phyloP scores from a whole-genome alignment of 768 basidiomycete species.

The Russula earlei region DNA sequence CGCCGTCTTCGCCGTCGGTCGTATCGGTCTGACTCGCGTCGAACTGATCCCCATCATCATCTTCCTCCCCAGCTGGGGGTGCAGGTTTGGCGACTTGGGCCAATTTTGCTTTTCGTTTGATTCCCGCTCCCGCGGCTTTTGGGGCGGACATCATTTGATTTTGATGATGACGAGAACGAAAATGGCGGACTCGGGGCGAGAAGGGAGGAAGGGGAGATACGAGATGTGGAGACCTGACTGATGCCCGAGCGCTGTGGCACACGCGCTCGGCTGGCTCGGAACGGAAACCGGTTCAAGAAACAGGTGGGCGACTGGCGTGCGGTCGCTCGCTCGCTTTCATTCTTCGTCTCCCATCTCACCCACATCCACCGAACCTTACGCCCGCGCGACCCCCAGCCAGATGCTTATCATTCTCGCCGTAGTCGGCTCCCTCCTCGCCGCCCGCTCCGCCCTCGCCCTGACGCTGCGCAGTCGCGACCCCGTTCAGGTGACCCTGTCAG shows the following conservation, averaged over 20 bases:
- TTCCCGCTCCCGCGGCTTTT: not conserved
- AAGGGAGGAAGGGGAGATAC: too few relatives aligned
- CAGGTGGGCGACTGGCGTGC: too few relatives aligned
- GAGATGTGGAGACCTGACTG: too few relatives aligned
- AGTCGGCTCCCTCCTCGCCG: not conserved
- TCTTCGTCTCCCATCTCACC: too few relatives aligned
- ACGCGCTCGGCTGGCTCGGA: too few relatives aligned
- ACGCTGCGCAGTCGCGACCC: not conserved
- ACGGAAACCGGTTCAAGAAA: too few relatives aligned
- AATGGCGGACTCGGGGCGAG: too few relatives aligned
- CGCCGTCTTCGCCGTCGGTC: constrained; percentile 46
- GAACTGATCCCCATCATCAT: constrained; percentile 33
- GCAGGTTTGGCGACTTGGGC: not conserved
- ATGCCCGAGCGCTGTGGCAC: too few relatives aligned
- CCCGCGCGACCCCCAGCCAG: not conserved
- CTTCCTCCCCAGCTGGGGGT: constrained; percentile 6
- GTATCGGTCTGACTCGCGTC: too few relatives aligned
- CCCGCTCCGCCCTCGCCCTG: not conserved
- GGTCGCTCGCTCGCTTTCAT: too few relatives aligned
- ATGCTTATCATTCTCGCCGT: not conserved
- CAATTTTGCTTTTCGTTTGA: not conserved
- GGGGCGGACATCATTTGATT: not conserved
- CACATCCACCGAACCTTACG: not conserved
- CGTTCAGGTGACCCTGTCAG: not conserved
- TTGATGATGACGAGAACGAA: too few relatives aligned